Evolutionary conservation across 805 yeast species (phyloP), one percentile per base, ranked within the genome.

Genomic region (Candida schatavii): DNA sequence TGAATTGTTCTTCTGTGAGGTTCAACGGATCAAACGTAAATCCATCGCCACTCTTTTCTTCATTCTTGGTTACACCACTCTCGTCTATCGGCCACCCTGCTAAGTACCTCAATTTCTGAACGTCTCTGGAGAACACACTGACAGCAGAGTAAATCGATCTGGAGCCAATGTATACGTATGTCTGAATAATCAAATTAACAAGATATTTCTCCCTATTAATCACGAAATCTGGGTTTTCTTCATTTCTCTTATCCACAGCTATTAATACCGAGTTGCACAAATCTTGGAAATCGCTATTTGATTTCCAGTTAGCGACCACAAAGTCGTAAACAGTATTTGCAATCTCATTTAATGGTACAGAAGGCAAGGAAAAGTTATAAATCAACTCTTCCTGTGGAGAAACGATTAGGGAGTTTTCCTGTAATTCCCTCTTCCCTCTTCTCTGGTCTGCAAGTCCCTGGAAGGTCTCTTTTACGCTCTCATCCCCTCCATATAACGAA

Each of bases 91-190:
- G 42, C 21, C 54, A 48, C 2, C 74, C 74, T 42, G 66, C 56
- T 40, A 67, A 48, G 48, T 49, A 66, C 49, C 62, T 66, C 49
- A 70, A 56, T 49, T 70, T 70, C 38, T 57, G 62, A 30, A 68
- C 50, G 44, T 70, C 75, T 42, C 75, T 59, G 28, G 64, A 55
- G 36, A 70, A 49, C 21, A 70, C 61, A 46, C 68, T 62, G 11
- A 70, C 72, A 25, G 68, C 70, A 1, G 75, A 70, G 49, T 68
- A 87, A 33, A 90, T 74, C 0, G 97, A 90, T 57, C 97, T 77
- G 36, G 88, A 83, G 11, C 98, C 97, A 44, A 88, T 82, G 50
- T 82, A 82, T 35, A 91, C 85, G 39, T 88, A 73, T 0, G 84
- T 72, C 54, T 87, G 91, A 52, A 83, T 73, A 11, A 88, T 62